These are phyloP conservation scores for Phytophthora pluvialis DNA, from an alignment of 352 stramenopile genomes.

Conservation along the genomic window DNA sequence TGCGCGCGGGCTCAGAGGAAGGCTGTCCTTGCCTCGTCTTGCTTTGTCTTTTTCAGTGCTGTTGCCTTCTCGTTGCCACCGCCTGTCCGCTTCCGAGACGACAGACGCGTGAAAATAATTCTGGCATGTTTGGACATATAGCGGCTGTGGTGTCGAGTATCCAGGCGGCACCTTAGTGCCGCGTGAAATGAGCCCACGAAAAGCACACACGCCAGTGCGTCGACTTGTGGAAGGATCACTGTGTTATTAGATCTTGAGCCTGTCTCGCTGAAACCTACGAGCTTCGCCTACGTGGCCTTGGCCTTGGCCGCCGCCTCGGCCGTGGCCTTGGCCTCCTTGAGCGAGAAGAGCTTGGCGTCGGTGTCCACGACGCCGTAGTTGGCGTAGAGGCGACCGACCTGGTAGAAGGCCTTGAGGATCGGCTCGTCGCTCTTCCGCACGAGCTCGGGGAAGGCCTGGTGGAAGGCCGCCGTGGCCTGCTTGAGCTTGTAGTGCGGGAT, in stretches of 20 bases:
- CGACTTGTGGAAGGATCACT: slow-evolving; percentile 15
- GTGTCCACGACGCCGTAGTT: slow-evolving; percentile 73
- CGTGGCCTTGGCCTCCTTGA: slow-evolving; percentile 59
- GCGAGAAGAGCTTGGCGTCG: slow-evolving; percentile 71
- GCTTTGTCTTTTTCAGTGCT: slow-evolving; percentile 4
- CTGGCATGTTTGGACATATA: neutral
- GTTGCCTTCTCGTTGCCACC: neutral
- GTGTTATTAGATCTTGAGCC: slow-evolving; percentile 25
- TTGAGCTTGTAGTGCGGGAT: slow-evolving; percentile 89
- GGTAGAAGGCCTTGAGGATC: slow-evolving; percentile 72
- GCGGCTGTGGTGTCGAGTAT: neutral
- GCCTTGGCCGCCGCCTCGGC: slow-evolving; percentile 41
- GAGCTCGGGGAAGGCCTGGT: slow-evolving; percentile 73
- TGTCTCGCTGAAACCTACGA: slow-evolving; percentile 25
- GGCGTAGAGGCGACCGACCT: slow-evolving; percentile 66
- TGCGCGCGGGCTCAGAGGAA: slow-evolving; percentile 1
- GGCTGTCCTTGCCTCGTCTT: slow-evolving; percentile 18
- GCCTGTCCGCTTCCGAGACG: slow-evolving; percentile 3
- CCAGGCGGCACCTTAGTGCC: neutral
- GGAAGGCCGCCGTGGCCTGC: slow-evolving; percentile 65
- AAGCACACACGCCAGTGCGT: slow-evolving; percentile 2
- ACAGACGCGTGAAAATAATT: slow-evolving; percentile 3
- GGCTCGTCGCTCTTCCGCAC: slow-evolving; percentile 72
- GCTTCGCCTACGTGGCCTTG: slow-evolving; percentile 32
- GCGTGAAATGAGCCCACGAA: neutral